phyloP scores from a whole-genome alignment of 441 rosid genomes.

The Adansonia madagascariensis region DNA sequence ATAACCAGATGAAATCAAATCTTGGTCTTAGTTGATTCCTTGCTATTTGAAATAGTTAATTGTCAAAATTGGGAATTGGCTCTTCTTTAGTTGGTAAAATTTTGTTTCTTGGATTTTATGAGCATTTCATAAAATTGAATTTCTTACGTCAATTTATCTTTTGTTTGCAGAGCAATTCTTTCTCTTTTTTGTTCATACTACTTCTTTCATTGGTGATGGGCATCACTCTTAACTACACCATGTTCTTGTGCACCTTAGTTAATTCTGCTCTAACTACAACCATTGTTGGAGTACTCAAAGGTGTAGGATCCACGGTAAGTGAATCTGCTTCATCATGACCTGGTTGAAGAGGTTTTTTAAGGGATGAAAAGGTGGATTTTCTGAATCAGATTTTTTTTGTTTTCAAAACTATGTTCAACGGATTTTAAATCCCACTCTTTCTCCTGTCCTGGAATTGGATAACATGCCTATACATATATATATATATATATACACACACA shows the following conservation, averaged over 20 bases:
- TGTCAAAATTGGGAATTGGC: not conserved
- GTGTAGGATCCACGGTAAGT: constrained; percentile 95
- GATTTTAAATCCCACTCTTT: constrained; percentile 21
- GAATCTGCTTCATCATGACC: not conserved
- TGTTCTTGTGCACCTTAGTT: constrained; percentile 95
- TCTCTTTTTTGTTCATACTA: constrained; percentile 69
- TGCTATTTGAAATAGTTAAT: not conserved
- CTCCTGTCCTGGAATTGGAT: constrained; percentile 5
- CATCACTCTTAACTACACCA: constrained; percentile 90
- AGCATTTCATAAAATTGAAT: not conserved
- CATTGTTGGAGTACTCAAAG: constrained; percentile 96
- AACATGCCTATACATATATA: too few species aligned
- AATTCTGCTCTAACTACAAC: constrained; percentile 97
- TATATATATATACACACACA: too few species aligned
- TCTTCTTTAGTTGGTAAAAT: not conserved
- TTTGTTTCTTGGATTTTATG: not conserved
- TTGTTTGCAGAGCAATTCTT: constrained; percentile 68
- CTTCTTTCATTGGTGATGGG: constrained; percentile 88
- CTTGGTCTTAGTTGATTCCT: not conserved
- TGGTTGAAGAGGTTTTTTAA: not conserved
- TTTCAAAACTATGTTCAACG: not conserved
- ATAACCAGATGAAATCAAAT: not conserved
- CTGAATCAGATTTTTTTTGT: constrained; percentile 18
- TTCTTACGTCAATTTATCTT: constrained; percentile 28
- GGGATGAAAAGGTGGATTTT: not conserved